Percentiles rank a stretch among this genome's conserved stretches.
These are phyloP conservation scores for Candida wancherniae DNA, from an alignment of 805 yeast genomes.

Conservation along the genomic window DNA sequence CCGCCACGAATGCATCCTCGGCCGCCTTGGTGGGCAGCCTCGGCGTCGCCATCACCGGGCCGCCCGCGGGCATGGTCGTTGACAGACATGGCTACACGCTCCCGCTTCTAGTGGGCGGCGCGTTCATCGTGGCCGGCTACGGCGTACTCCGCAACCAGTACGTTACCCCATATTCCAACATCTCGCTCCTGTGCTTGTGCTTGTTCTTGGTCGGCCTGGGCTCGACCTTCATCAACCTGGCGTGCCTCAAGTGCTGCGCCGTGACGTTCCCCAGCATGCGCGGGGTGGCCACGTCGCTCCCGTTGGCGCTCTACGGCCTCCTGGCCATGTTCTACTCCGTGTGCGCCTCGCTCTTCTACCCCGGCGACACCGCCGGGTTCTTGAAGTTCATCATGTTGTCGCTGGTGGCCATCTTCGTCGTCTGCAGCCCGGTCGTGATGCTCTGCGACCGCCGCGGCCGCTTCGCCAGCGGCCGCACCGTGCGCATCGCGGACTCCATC, in stretches of 20 bases:
- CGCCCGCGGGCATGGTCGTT: conserved; percentile 61
- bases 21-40: conserved; percentile 66
- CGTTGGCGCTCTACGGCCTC: conserved; percentile 69
- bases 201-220: conserved; percentile 62
- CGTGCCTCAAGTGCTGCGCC: conserved; percentile 71
- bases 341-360: conserved; percentile 46
- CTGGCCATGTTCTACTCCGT: conserved; percentile 66
- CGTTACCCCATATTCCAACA: conserved; percentile 32
- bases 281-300: conserved; percentile 73
- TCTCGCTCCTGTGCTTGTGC: conserved; percentile 41
- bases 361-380: conserved; percentile 56
- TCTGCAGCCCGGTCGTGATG: conserved; percentile 47
- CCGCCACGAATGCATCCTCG: conserved; percentile 58
- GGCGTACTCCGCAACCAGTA: conserved; percentile 49
- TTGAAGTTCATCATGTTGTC: conserved; percentile 43
- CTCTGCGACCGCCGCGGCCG: conserved; percentile 27
- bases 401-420: conserved; percentile 34
- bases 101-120: conserved; percentile 49
- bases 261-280: conserved; percentile 59
- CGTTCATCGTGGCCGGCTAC: conserved; percentile 51
- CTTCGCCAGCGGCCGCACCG: conserved; percentile 1
- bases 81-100: conserved; percentile 57
- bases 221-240: conserved; percentile 59
- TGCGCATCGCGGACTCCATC: conserved; percentile 8
- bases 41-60: conserved; percentile 61